These are phyloP conservation scores for Macrocybe sp. DNA, from an alignment of 1,284 basidiomycete species.

Conservation along the genomic window DNA sequence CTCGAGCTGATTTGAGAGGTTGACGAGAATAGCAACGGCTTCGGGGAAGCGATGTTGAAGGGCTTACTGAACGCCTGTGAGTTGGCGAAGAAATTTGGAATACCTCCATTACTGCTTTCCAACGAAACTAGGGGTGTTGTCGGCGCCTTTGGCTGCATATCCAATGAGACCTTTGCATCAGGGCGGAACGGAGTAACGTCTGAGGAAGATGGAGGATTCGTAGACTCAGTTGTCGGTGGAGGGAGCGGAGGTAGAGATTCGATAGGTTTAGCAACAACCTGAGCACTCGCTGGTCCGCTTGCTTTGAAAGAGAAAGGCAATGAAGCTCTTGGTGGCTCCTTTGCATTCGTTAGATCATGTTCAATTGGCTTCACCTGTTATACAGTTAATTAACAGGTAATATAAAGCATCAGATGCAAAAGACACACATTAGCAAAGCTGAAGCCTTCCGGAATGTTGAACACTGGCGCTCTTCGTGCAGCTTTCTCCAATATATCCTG, in stretches of 20 bases:
- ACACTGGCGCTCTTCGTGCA: slow-evolving; percentile 47
- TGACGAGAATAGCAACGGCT: slow-evolving; percentile 12
- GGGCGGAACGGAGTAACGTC: slow-evolving; percentile 1
- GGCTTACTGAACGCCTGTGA: slow-evolving; percentile 18
- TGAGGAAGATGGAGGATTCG: slow-evolving; percentile 3
- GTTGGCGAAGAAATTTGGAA: slow-evolving; percentile 44
- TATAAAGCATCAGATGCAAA: slow-evolving; percentile 4
- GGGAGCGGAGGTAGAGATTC: not conserved
- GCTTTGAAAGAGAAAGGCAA: slow-evolving; percentile 63
- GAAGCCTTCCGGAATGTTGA: slow-evolving; percentile 59
- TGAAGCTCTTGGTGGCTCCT: slow-evolving; percentile 58
- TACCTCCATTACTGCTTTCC: slow-evolving; percentile 6
- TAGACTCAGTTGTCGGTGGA: slow-evolving; percentile 2
- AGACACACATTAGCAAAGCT: slow-evolving; percentile 58
- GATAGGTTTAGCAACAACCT: not conserved
- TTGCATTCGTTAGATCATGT: slow-evolving; percentile 37
- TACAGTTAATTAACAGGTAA: slow-evolving; percentile 10
- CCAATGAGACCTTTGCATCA: not conserved
- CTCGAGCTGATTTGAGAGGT: slow-evolving; percentile 4
- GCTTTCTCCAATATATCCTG: slow-evolving; percentile 44
- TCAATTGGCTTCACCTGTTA: slow-evolving; percentile 27
- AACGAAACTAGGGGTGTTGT: slow-evolving; percentile 6
- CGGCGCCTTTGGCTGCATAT: not conserved
- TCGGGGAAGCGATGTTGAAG: slow-evolving; percentile 11
- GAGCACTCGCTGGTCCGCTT: slow-evolving; percentile 16